phyloP scores from a whole-genome alignment of 495 filamentous ascomycete genomes.

The Glarea lozoyensis region DNA sequence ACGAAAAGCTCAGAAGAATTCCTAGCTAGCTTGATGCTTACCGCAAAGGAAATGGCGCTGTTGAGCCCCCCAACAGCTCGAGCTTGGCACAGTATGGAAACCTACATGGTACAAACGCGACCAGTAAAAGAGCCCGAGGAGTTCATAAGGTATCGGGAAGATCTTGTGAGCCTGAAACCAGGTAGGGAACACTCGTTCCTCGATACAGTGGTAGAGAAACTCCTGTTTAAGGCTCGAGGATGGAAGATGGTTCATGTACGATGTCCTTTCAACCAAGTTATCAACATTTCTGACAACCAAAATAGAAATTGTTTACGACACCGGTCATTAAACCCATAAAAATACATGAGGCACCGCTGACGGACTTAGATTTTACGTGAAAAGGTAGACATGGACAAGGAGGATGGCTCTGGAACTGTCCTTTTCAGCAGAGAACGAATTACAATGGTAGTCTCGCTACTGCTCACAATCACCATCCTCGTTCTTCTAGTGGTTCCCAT shows the following conservation, averaged over 20 bases:
- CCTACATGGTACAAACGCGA: conserved; percentile 21
- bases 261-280: background rate
- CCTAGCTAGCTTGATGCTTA: too few relatives aligned
- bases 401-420: background rate
- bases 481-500: conserved; percentile 10
- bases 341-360: background rate
- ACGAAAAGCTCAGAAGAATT: conserved; percentile 2
- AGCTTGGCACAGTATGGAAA: conserved; percentile 22
- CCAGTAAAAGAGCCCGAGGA: conserved; percentile 10
- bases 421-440: conserved; percentile 3
- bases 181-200: conserved; percentile 28
- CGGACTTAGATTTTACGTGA: background rate
- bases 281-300: background rate
- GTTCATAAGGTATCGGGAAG: conserved; percentile 25
- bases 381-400: background rate
- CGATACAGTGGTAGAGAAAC: conserved; percentile 26
- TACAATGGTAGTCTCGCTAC: conserved; percentile 1
- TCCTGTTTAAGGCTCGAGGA: conserved; percentile 6
- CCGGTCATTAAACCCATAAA: background rate
- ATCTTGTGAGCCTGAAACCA: conserved; percentile 28
- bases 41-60: background rate
- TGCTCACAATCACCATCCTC: conserved; percentile 8
- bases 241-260: background rate
- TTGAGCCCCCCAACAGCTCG: conserved; percentile 11
- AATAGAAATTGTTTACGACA: background rate